Conservation (phyloP, 495 filamentous ascomycete species). For the Neurospora sp. region DNA sequence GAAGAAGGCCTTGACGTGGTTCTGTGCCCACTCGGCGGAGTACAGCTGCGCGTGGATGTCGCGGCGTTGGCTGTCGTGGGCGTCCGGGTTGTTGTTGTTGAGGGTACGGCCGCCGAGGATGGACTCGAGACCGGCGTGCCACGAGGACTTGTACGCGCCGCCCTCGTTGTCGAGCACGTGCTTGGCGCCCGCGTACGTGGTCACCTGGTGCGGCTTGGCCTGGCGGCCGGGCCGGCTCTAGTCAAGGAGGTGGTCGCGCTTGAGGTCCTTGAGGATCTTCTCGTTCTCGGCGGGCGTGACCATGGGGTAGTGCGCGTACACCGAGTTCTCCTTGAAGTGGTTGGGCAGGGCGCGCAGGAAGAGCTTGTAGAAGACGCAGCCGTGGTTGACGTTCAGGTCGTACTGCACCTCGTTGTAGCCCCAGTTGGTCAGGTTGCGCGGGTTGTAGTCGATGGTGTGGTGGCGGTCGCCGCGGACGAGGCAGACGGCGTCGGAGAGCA, state of each 20-base stretch:
- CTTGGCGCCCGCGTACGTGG: constrained; percentile 52
- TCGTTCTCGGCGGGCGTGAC: constrained; percentile 58
- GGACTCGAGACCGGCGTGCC: constrained; percentile 45
- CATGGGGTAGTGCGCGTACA: constrained; percentile 83
- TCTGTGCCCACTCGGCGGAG: constrained; percentile 41
- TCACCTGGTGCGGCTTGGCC: constrained; percentile 42
- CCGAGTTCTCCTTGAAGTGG: constrained; percentile 66
- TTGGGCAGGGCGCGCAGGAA: constrained; percentile 70
- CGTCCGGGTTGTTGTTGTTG: constrained; percentile 37
- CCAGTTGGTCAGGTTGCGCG: constrained; percentile 75
- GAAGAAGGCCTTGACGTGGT: constrained; percentile 53
- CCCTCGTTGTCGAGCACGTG: constrained; percentile 45
- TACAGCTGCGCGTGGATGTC: constrained; percentile 54
- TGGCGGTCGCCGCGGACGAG: constrained; percentile 83
- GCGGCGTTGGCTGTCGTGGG: constrained; percentile 34
- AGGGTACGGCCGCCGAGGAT: no score
- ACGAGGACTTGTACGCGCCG: constrained; percentile 53
- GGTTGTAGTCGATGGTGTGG: constrained; percentile 66
- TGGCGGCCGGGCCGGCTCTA: constrained; percentile 52
- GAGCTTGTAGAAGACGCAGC: constrained; percentile 79
- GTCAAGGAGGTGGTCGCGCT: constrained; percentile 59
- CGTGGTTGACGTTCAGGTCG: constrained; percentile 57
- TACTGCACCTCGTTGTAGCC: constrained; percentile 41
- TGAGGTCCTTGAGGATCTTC: constrained; percentile 61
- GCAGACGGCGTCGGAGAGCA: constrained; percentile 76